Evolutionary conservation across 164 flowering plant genomes (phyloP).

Genomic region (Litsea cubeba): DNA sequence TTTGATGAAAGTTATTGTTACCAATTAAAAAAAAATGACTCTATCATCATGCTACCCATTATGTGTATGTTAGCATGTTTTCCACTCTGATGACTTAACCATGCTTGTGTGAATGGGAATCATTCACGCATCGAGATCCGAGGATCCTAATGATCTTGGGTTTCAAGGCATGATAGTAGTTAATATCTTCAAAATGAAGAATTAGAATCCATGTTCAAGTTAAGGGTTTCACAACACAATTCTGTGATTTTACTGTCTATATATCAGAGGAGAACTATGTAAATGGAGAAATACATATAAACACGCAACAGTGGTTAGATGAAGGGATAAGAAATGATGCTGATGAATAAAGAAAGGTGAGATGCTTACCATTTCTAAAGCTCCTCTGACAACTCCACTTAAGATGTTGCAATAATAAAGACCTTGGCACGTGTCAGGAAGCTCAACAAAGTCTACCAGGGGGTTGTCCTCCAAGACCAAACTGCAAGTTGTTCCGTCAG

Average conservation of each 20-base stretch:
- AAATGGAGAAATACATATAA: neutral
- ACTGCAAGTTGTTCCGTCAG: constrained; percentile 89
- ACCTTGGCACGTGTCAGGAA: constrained; percentile 98
- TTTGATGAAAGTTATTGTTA: too few species aligned
- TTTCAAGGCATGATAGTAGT: too few species aligned
- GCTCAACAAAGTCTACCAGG: constrained; percentile 95
- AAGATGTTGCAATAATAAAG: constrained; percentile 88
- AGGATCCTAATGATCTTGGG: too few species aligned
- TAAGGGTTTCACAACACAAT: neutral
- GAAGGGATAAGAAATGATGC: too few species aligned
- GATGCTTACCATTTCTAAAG: constrained; percentile 84
- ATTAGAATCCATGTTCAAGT: neutral
- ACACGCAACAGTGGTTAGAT: neutral
- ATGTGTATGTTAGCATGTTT: too few species aligned
- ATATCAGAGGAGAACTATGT: neutral
- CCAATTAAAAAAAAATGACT: too few species aligned
- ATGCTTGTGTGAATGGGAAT: too few species aligned
- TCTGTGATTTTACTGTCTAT: neutral
- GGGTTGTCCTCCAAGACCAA: constrained; percentile 93
- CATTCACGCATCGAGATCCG: too few species aligned
- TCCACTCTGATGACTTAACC: too few species aligned
- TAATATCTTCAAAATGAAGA: neutral
- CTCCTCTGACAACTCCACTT: constrained; percentile 93
- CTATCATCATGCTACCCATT: too few species aligned
- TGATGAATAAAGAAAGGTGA: too few species aligned